phyloP scores from a whole-genome alignment of 805 yeast genomes.

The Wickerhamiella spandovensis region DNA sequence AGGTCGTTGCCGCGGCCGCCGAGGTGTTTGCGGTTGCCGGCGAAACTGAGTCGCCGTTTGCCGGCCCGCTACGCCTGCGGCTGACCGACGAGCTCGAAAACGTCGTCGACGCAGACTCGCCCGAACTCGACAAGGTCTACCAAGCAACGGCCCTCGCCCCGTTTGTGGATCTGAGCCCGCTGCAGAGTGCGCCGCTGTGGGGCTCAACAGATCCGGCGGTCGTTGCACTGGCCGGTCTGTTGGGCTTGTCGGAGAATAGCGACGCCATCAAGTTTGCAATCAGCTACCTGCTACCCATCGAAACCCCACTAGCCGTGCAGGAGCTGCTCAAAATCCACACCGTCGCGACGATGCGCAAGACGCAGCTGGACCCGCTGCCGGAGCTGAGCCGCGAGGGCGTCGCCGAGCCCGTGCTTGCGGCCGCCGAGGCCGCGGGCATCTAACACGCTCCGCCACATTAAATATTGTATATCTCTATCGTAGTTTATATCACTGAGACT shows the following conservation, averaged over 20 bases:
- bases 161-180: not conserved
- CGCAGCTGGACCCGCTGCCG: conserved; percentile 3
- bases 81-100: not conserved
- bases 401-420: not conserved
- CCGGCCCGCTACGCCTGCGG: not conserved
- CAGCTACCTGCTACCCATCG: not conserved
- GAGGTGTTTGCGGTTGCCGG: not conserved
- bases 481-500: too few relatives aligned
- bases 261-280: conserved; percentile 2
- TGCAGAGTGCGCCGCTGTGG: not conserved
- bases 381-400: not conserved
- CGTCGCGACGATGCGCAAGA: conserved; percentile 11
- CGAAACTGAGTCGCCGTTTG: not conserved
- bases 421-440: conserved; percentile 17
- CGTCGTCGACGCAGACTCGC: not conserved
- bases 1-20: not conserved
- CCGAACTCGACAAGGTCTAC: conserved; percentile 4
- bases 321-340: conserved; percentile 8
- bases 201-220: not conserved
- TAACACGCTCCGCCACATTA: not conserved
- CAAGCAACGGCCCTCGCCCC: not conserved
- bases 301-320: conserved; percentile 5
- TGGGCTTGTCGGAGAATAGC: conserved; percentile 8
- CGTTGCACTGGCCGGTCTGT: not conserved
- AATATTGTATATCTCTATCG: not conserved